Evolutionary conservation across 345 rosid species (phyloP), one percentile per base, ranked within the genome.

Genomic region (Aquilaria yunnanensis): DNA sequence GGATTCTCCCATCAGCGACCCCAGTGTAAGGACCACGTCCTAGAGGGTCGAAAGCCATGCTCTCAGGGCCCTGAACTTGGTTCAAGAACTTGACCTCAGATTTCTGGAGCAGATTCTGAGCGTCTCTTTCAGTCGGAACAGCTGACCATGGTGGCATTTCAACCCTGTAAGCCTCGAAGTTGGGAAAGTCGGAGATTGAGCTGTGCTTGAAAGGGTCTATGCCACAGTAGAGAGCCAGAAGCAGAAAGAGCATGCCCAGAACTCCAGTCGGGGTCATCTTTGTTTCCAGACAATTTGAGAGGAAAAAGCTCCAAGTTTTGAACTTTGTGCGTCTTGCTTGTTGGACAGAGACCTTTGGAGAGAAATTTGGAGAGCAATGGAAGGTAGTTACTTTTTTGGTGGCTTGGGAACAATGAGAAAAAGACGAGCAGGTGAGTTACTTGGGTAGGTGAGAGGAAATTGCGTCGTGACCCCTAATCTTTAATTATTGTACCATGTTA

Each of bases 21-120:
- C 97, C 98, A 0, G 97, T 83, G 62, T 90, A 93, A 11, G 96
- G 97, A 6, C 96, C 98, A n/a, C 96, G 88, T 45, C 97, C 96
- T 32, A 61, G 88, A 9, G 90, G 83, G 63, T 93, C 96, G 68
- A 93, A 93, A 6, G 87, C 88, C 52, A 93, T 47, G 77, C 98
- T 93, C 78, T 93, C 98, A 3, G 98, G 98, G 14, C 98, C 98
- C 69, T 93, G 98, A 66, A 90, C 48, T 56, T 93, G 83, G 74
- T 84, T 71, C 64, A 72, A 50, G 70, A 90, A 87, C 87, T 71
- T 87, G 71, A 90, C 79, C 55, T 86, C 83, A 1, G 97, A 90
- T n/a, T 61, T 78, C 75, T 87, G 96, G 9, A 93, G 86, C 70
- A 81, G 79, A 43, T 87, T 83, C 8, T 65, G 56, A 6, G 67